These are phyloP conservation scores for Cenchrus fungigraminus DNA, from an alignment of 176 grass and related monocot genomes.

Conservation along the genomic window DNA sequence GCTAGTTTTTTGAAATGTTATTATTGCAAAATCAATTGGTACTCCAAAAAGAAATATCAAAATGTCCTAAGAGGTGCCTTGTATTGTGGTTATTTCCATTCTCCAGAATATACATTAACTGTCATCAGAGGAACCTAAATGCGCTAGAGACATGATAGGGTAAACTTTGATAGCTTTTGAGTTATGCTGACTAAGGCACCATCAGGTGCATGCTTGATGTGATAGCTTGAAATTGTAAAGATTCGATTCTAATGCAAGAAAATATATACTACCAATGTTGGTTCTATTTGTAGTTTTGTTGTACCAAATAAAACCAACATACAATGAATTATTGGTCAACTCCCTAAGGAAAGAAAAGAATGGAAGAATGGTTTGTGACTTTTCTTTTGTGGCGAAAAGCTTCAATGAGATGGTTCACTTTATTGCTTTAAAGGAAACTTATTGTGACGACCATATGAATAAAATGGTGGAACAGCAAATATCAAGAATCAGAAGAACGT, in stretches of 20 bases:
- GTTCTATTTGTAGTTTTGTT: background rate
- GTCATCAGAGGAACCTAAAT: slow-evolving; percentile 11
- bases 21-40: background rate
- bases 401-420: background rate
- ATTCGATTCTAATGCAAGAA: background rate
- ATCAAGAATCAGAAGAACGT: background rate
- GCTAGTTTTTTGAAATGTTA: background rate
- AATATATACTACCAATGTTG: background rate
- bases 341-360: background rate
- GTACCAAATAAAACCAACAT: background rate
- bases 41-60: background rate
- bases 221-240: background rate
- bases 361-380: background rate
- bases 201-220: slow-evolving; percentile 2
- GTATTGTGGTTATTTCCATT: background rate
- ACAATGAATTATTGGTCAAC: background rate
- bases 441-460: background rate
- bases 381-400: background rate
- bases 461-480: background rate
- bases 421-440: background rate
- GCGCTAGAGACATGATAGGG: background rate
- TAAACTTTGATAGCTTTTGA: background rate
- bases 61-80: background rate
- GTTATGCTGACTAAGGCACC: background rate
- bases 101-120: background rate